Evolutionary conservation across 2,329 filamentous ascomycete species (phyloP), one percentile per base, ranked within the genome.

Genomic region (Neonectria sp.): DNA sequence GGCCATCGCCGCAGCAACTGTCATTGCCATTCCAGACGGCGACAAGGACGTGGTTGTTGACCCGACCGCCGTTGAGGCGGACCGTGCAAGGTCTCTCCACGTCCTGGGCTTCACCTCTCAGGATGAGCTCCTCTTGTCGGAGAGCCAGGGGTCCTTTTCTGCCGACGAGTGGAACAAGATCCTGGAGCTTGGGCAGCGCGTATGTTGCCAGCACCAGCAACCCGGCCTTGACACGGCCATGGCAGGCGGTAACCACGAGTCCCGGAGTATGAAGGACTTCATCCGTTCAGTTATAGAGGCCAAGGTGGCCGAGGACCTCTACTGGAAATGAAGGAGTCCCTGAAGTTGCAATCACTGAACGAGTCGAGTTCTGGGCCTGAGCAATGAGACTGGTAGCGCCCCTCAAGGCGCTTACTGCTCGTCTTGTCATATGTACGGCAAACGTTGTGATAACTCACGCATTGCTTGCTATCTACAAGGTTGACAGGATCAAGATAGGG

Each of bases 101-200:
- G 93, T 93, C n/a, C 86, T 98, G 65, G 92, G 91, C 6, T 97
- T 96, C 78, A 92, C 91, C n/a, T 90, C 91, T 1, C 85, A 90
- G 58, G 89, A 91, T 9, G 90, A 93, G 66, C 83, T 97, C 58
- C 82, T 98, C 25, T 81, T 97, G 48, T 91, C 89, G 37, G 93
- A 97, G 81, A 97, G 94, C 75, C 90, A 95, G 75, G 95, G 95
- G 1, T 82, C 83, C 4, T 98, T 98, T 77, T 89, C 89, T 53
- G 85, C 93, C 71, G 86, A 90, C 15, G 91, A 92, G 70, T 98
- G 95, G 94, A 89, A 94, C 63, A 83, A 86, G 49, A 89, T 93
- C 21, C 89, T 91, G 71, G 86, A 91, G 68, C 82, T 85, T 51
- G 94, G 92, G 37, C 86, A 90, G 76, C 81, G 83, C 45, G 85